phyloP scores from a whole-genome alignment of 2,329 filamentous ascomycete genomes.

The Ophiostoma populinum region DNA sequence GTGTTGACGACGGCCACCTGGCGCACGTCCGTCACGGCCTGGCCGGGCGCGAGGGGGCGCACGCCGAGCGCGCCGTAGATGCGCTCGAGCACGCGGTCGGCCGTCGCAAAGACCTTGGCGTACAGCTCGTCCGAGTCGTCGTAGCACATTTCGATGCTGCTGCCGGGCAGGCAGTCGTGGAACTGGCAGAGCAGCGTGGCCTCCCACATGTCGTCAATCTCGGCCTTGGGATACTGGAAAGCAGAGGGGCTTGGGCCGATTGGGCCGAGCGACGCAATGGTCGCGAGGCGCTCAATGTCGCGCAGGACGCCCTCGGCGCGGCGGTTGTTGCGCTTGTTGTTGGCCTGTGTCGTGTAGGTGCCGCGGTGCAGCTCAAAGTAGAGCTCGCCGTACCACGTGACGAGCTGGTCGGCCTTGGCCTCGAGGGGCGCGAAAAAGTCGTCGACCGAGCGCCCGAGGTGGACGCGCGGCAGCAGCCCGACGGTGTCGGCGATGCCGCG shows the following conservation, averaged over 20 bases:
- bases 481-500: constrained; percentile 81
- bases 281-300: constrained; percentile 76
- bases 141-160: constrained; percentile 94
- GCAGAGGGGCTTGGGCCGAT: too few relatives aligned
- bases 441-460: constrained; percentile 79
- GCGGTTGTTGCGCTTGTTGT: constrained; percentile 92
- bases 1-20: constrained; percentile 45
- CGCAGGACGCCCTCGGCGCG: constrained; percentile 70
- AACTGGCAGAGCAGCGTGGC: constrained; percentile 83
- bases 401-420: constrained; percentile 59
- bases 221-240: constrained; percentile 87
- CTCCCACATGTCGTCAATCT: constrained; percentile 97
- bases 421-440: constrained; percentile 83
- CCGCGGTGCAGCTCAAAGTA: constrained; percentile 97
- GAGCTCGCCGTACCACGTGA: constrained; percentile 94
- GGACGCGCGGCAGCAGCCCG: constrained; percentile 51
- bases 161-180: constrained; percentile 91
- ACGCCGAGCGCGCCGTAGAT: constrained; percentile 53
- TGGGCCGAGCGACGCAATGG: constrained; percentile 67
- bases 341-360: constrained; percentile 92
- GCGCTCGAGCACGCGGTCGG: constrained; percentile 52
- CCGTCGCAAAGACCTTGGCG: constrained; percentile 62
- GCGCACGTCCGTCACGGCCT: constrained; percentile 15
- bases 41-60: constrained; percentile 38
- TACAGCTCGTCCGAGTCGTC: constrained; percentile 88